phyloP scores from a whole-genome alignment of 2,329 filamentous ascomycete species.

The Cercospora brassicicola region DNA sequence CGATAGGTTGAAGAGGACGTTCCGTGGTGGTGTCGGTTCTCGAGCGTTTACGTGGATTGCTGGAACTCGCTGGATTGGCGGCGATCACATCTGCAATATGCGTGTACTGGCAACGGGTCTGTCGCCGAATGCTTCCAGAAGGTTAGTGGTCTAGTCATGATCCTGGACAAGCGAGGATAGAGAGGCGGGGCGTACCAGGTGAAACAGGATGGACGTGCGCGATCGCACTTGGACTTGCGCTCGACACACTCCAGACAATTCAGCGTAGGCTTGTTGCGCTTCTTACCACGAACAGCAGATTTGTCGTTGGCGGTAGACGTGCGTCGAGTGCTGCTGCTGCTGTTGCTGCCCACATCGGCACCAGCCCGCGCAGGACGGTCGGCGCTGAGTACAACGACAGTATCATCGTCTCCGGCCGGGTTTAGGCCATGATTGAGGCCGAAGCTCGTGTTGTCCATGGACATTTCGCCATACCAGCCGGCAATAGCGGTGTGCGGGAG shows the following conservation, averaged over 20 bases:
- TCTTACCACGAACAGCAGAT: slow-evolving; percentile 37
- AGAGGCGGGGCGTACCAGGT: not conserved
- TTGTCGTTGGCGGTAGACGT: not conserved
- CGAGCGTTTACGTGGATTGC: not conserved
- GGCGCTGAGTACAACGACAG: not conserved
- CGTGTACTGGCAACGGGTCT: not conserved
- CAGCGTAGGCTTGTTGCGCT: slow-evolving; percentile 77
- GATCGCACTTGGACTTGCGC: slow-evolving; percentile 80
- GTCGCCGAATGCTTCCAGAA: not conserved
- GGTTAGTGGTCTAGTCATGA: not conserved
- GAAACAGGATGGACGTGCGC: slow-evolving; percentile 58
- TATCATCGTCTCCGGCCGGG: not conserved
- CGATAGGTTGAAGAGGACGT: not conserved
- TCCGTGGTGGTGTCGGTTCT: not conserved
- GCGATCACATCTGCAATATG: not conserved
- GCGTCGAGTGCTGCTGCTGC: not conserved
- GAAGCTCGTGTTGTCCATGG: not conserved
- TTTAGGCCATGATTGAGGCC: not conserved
- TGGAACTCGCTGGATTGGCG: not conserved
- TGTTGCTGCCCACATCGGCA: not conserved
- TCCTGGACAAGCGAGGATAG: not conserved
- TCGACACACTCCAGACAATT: slow-evolving; percentile 78
- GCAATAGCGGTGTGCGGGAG: not conserved
- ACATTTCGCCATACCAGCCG: not conserved
- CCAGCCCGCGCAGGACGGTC: not conserved